phyloP scores from a whole-genome alignment of 2,329 filamentous ascomycete genomes.

The Colletotrichum magnum region DNA sequence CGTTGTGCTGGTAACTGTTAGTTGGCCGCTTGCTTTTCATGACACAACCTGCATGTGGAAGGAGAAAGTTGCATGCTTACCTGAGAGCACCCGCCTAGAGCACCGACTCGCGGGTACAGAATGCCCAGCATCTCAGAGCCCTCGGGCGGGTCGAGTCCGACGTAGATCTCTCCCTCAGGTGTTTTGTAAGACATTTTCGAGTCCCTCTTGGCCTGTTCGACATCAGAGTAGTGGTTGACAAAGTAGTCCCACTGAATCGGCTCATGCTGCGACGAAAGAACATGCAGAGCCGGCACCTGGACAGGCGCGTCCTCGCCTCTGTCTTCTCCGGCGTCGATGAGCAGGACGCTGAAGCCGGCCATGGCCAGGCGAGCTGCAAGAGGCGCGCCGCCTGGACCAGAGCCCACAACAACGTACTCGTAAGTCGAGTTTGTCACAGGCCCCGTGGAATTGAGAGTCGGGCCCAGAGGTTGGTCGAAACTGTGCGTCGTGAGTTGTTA shows the following conservation, averaged over 20 bases:
- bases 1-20: constrained; percentile 64
- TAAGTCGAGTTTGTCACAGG: constrained; percentile 50
- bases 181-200: constrained; percentile 63
- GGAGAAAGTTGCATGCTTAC: background rate
- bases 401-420: constrained; percentile 75
- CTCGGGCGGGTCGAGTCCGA: constrained; percentile 51
- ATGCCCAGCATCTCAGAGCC: constrained; percentile 58
- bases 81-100: constrained; percentile 62
- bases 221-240: constrained; percentile 71
- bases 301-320: constrained; percentile 54
- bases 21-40: background rate
- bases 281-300: constrained; percentile 44
- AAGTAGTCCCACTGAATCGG: constrained; percentile 69
- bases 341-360: constrained; percentile 70
- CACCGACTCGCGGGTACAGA: constrained; percentile 61
- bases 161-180: constrained; percentile 51
- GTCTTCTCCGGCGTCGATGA: constrained; percentile 75
- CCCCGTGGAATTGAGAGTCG: constrained; percentile 9
- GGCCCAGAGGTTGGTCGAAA: constrained; percentile 4
- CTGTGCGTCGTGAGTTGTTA: background rate
- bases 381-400: constrained; percentile 72
- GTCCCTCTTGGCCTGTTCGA: constrained; percentile 59
- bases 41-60: background rate
- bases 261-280: constrained; percentile 26
- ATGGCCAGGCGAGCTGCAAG: constrained; percentile 71